Percentiles rank a stretch among this genome's conserved stretches.
phyloP scores from a whole-genome alignment of 2,329 filamentous ascomycete genomes.

The Plectosphaerella sp. region DNA sequence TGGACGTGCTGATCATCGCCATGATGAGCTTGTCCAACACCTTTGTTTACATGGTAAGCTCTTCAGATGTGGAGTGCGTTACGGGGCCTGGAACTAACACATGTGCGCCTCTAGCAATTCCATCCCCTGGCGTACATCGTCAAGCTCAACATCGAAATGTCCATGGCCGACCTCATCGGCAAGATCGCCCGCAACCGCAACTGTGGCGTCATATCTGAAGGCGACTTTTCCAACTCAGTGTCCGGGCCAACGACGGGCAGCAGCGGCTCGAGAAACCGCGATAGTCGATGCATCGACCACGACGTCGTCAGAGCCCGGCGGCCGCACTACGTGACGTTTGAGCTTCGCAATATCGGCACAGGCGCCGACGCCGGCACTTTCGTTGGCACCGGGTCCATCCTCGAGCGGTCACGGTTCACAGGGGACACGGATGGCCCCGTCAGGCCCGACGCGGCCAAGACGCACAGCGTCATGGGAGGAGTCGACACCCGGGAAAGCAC shows the following conservation, averaged over 20 bases:
- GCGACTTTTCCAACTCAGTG: constrained; percentile 1
- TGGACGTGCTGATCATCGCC: constrained; percentile 35
- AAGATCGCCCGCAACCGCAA: constrained; percentile 23
- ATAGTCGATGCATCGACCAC: neutral
- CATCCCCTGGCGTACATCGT: constrained; percentile 47
- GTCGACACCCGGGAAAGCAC: neutral
- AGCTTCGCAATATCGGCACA: neutral
- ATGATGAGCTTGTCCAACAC: constrained; percentile 39
- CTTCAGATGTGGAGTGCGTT: neutral
- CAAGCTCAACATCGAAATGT: constrained; percentile 51
- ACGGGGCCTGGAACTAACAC: constrained; percentile 10
- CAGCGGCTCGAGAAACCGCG: neutral
- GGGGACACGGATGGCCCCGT: neutral
- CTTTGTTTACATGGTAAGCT: constrained; percentile 22
- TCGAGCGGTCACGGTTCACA: neutral
- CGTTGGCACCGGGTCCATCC: neutral
- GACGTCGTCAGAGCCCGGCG: neutral
- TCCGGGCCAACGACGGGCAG: neutral
- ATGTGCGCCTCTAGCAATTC: constrained; percentile 40
- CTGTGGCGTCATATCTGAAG: constrained; percentile 5
- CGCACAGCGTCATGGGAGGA: neutral
- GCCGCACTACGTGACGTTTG: neutral
- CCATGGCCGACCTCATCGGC: constrained; percentile 47
- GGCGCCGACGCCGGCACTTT: neutral
- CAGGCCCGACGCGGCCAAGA: neutral